phyloP scores from a whole-genome alignment of 1,284 basidiomycete species.

The Jaminaea rosea region DNA sequence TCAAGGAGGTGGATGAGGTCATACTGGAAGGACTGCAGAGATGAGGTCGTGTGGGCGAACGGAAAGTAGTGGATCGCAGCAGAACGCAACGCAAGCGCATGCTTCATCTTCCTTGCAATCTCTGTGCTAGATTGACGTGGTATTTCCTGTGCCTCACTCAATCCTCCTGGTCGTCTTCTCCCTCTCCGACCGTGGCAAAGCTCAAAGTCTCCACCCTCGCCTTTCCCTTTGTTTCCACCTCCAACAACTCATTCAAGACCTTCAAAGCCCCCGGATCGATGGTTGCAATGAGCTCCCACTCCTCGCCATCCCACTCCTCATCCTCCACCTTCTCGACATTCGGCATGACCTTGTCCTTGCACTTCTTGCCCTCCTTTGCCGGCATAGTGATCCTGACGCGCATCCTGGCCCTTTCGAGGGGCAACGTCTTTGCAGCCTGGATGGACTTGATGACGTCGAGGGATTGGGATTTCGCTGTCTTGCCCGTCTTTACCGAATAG shows the following conservation, averaged over 20 bases:
- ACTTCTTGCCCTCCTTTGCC: slow-evolving; percentile 60
- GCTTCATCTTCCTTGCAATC: too few relatives aligned
- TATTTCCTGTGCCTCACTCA: neutral
- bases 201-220: slow-evolving; percentile 55
- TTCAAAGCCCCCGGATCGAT: slow-evolving; percentile 90
- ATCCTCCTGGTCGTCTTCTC: slow-evolving; percentile 25
- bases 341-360: slow-evolving; percentile 66
- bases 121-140: neutral
- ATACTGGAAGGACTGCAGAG: neutral
- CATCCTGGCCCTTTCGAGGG: slow-evolving; percentile 87
- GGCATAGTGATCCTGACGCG: slow-evolving; percentile 75
- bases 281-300: slow-evolving; percentile 79
- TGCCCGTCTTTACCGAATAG: slow-evolving; percentile 76
- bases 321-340: slow-evolving; percentile 74
- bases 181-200: slow-evolving; percentile 34
- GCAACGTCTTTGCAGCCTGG: slow-evolving; percentile 62
- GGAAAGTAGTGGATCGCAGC: too few relatives aligned
- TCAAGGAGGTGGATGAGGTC: too few relatives aligned
- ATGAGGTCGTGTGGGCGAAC: neutral
- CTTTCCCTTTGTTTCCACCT: slow-evolving; percentile 72
- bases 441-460: slow-evolving; percentile 82
- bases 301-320: slow-evolving; percentile 65
- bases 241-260: slow-evolving; percentile 76
- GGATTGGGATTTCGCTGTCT: slow-evolving; percentile 80
- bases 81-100: too few relatives aligned